Evolutionary conservation across 78 protist genomes (phyloP).

Genomic region (Guillardia theta): DNA sequence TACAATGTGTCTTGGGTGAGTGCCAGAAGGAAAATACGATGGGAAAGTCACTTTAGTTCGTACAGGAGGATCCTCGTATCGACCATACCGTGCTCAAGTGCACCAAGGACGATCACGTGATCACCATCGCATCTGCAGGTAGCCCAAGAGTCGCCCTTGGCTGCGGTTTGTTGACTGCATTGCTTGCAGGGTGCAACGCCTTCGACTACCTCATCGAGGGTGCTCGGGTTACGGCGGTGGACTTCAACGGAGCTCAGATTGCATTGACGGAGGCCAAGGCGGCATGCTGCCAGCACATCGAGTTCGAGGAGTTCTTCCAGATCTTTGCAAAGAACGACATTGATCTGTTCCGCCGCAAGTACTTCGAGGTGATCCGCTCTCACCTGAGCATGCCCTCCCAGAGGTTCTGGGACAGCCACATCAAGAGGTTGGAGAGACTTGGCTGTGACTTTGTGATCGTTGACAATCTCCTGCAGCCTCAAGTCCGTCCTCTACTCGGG

Average conservation of each 20-base stretch:
- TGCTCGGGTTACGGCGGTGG: conserved; percentile 16
- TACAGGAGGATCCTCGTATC: conserved; percentile 15
- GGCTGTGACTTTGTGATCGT: neutral
- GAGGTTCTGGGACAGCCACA: neutral
- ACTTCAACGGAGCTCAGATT: conserved; percentile 19
- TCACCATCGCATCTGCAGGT: conserved; percentile 40
- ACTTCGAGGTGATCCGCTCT: neutral
- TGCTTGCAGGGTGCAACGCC: conserved; percentile 2
- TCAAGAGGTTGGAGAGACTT: neutral
- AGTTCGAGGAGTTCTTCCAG: conserved; percentile 1
- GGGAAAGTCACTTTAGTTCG: neutral
- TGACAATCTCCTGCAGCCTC: neutral
- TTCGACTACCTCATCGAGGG: conserved; percentile 27
- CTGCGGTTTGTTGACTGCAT: neutral
- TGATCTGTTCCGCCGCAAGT: neutral
- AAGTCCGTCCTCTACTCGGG: neutral
- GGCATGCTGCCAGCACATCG: neutral
- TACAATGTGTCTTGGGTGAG: conserved; percentile 27
- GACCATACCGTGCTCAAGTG: neutral
- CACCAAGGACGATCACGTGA: conserved; percentile 7
- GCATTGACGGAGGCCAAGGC: neutral
- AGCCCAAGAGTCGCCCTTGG: too few species aligned
- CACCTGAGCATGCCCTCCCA: neutral
- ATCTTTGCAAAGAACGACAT: conserved; percentile 24
- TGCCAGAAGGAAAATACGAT: neutral